phyloP scores from a whole-genome alignment of 352 stramenopile genomes.

The Pythium brachiatum region DNA sequence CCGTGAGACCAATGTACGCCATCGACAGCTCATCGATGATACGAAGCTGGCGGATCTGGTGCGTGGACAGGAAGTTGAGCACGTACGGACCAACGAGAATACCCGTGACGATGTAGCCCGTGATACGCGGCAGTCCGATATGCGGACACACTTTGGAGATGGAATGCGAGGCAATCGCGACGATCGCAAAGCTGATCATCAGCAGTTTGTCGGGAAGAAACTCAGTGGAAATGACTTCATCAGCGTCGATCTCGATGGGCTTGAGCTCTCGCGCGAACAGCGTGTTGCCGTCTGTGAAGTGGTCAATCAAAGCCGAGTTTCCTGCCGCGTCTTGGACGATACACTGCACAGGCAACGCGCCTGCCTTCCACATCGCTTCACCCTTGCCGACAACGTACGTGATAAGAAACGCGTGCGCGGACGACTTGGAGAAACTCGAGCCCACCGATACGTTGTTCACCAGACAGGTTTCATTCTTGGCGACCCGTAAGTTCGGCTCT shows the following conservation, averaged over 20 bases:
- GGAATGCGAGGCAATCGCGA: conserved; percentile 56
- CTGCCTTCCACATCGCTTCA: conserved; percentile 52
- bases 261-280: conserved; percentile 63
- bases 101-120: conserved; percentile 62
- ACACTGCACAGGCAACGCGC: conserved; percentile 51
- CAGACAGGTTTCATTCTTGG: conserved; percentile 40
- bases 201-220: conserved; percentile 54
- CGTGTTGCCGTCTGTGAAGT: conserved; percentile 66
- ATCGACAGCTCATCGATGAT: conserved; percentile 66
- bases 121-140: conserved; percentile 59
- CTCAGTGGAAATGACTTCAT: conserved; percentile 44
- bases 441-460: conserved; percentile 66
- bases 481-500: conserved; percentile 36
- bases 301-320: conserved; percentile 46
- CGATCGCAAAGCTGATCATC: conserved; percentile 54
- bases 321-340: conserved; percentile 47
- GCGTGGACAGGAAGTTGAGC: conserved; percentile 43
- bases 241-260: conserved; percentile 48
- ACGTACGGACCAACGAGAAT: conserved; percentile 68
- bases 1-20: conserved; percentile 62
- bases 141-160: conserved; percentile 61
- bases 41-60: conserved; percentile 47
- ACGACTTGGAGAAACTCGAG: conserved; percentile 46
- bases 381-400: conserved; percentile 61
- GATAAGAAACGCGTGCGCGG: conserved; percentile 42